Evolutionary conservation across 2,329 filamentous ascomycete species (phyloP).

Genomic region (Myotisia sp.): DNA sequence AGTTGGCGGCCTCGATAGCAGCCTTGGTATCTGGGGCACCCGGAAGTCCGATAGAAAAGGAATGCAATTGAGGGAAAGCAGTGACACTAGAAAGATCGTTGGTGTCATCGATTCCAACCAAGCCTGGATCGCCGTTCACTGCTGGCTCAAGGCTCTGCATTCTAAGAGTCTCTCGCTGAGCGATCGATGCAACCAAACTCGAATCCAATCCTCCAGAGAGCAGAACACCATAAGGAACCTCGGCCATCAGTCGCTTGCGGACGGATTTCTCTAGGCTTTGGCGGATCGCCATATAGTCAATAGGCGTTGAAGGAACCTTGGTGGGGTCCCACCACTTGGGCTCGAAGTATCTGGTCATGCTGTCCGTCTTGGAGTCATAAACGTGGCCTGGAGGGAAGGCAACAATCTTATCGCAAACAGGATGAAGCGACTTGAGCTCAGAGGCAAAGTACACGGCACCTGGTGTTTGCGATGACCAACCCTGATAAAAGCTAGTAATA

Average conservation of each 20-base stretch:
- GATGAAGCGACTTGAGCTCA: conserved; percentile 83
- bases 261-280: conserved; percentile 78
- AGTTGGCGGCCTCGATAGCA: conserved; percentile 84
- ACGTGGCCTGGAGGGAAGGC: conserved; percentile 90
- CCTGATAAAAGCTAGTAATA: conserved; percentile 94
- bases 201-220: conserved; percentile 93
- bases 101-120: conserved; percentile 89
- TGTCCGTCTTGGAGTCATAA: conserved; percentile 83
- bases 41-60: conserved; percentile 93
- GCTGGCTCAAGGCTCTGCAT: conserved; percentile 42
- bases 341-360: conserved; percentile 76
- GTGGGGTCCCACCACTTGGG: conserved; percentile 82
- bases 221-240: conserved; percentile 93
- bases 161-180: conserved; percentile 77
- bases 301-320: conserved; percentile 61
- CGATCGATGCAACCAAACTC: conserved; percentile 85
- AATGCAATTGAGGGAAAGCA: conserved; percentile 88
- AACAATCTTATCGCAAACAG: conserved; percentile 89
- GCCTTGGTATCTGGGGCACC: conserved; percentile 85
- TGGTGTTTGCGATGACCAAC: conserved; percentile 70
- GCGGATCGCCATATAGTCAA: conserved; percentile 72
- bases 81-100: conserved; percentile 81
- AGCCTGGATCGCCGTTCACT: conserved; percentile 28
- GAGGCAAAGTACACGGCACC: conserved; percentile 89
- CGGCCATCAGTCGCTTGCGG: conserved; percentile 93